Evolutionary conservation across 306 rosid genomes (phyloP), one percentile per base, ranked within the genome.

Genomic region (Quillaja saponaria): DNA sequence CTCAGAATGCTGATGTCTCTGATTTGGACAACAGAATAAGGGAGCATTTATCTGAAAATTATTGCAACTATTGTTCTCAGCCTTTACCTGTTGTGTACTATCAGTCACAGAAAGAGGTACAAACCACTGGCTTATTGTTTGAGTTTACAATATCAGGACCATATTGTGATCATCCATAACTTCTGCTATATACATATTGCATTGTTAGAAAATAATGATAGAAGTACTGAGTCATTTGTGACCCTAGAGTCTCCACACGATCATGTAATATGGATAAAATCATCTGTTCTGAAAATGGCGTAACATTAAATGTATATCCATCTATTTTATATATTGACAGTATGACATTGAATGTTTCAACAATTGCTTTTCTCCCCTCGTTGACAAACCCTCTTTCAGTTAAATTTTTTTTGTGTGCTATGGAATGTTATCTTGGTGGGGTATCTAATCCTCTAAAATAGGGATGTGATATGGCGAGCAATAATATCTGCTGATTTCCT

Each of bases 71-170:
- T 69, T 94, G 99, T 71, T 89, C 91, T 72, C 79, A 81, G 71
- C 69, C 97, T 38, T 89, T 94, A 76, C 85, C 91, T 56, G 67
- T 41, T 58, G 83, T 85, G 34, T 80, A 71, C 78, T 89, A 89
- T 74, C 99, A 94, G 80, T 94, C 99, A 33, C 96, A 81, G 58
- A 94, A 87, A 66, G 99, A 94, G 95, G 99, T 94, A 81, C 12
- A 25, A 1, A 25, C 51, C 51, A n/a, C 47, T 39, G 61, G 46
- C 17, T 71, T 66, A 38, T 44, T 34, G 39, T 37, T 70, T 47
- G 33, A 1, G 15, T 51, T 52, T 68, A 39, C 31, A 40, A 13
- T 34, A 49, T 41, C n/a, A 31, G 44, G 54, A 41, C 40, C 51
- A 17, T 68, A 38, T 68, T 45, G 28, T 34, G 47, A 18, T 57